phyloP scores from a whole-genome alignment of 768 basidiomycete genomes.

The Grammothele lineata region DNA sequence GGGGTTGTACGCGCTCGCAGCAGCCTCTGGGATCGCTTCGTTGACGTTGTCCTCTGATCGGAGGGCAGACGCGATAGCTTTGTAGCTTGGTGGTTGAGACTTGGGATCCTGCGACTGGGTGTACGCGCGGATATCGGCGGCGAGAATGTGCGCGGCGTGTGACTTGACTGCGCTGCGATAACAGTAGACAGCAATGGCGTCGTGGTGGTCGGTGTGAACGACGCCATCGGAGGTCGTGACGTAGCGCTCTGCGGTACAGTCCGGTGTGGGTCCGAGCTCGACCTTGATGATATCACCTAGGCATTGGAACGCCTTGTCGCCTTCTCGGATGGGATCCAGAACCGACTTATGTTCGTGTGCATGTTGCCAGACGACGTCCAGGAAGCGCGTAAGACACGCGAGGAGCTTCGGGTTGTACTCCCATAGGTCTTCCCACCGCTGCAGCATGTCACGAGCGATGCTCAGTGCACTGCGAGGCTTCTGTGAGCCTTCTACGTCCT shows the following conservation, averaged over 20 bases:
- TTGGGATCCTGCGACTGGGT: slow-evolving; percentile 30
- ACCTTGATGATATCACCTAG: slow-evolving; percentile 58
- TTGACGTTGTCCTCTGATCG: slow-evolving; percentile 58
- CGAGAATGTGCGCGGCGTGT: slow-evolving; percentile 68
- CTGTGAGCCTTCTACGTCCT: slow-evolving; percentile 23
- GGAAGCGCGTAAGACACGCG: slow-evolving; percentile 68
- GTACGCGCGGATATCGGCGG: slow-evolving; percentile 68
- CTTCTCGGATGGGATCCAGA: slow-evolving; percentile 52
- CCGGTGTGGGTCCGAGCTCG: slow-evolving; percentile 72
- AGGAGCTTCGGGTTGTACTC: slow-evolving; percentile 73
- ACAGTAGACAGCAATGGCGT: slow-evolving; percentile 55
- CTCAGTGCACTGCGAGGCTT: slow-evolving; percentile 56
- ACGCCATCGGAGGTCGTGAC: slow-evolving; percentile 44
- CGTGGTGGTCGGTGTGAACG: slow-evolving; percentile 52
- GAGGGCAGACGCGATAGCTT: slow-evolving; percentile 51
- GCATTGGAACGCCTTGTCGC: slow-evolving; percentile 66
- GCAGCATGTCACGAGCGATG: slow-evolving; percentile 62
- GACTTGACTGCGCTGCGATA: slow-evolving; percentile 72
- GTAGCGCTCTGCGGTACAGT: slow-evolving; percentile 53
- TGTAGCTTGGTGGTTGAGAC: slow-evolving; percentile 56
- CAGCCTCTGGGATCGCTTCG: slow-evolving; percentile 66
- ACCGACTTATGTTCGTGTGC: slow-evolving; percentile 64
- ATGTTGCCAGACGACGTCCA: slow-evolving; percentile 78
- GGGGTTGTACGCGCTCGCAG: slow-evolving; percentile 69
- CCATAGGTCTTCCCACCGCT: slow-evolving; percentile 73